These are phyloP conservation scores for Tolypocladium pustulatum DNA, from an alignment of 2,329 filamentous ascomycete species.

Conservation along the genomic window DNA sequence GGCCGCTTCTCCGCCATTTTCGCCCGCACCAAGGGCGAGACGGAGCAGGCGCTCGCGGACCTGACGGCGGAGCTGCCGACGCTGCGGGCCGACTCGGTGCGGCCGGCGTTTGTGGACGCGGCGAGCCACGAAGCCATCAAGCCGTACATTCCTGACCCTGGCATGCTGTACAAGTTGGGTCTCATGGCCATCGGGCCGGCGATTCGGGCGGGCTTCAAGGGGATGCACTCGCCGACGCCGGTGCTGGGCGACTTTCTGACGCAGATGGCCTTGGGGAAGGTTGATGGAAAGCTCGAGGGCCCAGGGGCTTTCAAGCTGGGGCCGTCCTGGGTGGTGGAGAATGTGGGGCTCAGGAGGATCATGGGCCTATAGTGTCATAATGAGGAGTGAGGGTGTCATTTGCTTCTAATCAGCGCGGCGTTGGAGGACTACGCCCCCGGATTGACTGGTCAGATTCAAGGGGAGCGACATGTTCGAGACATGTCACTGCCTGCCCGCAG, in stretches of 20 bases:
- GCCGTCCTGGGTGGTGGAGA: constrained; percentile 23
- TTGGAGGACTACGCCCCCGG: neutral
- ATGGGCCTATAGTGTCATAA: constrained; percentile 15
- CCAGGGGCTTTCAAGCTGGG: constrained; percentile 22
- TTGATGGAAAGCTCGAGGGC: constrained; percentile 14
- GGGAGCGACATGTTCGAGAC: no score
- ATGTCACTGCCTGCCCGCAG: no score
- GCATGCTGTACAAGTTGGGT: constrained; percentile 6
- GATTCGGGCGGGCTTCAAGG: constrained; percentile 10
- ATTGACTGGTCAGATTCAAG: no score
- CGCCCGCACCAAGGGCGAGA: constrained; percentile 55
- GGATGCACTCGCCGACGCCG: constrained; percentile 29
- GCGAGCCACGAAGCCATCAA: constrained; percentile 27
- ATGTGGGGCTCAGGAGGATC: constrained; percentile 22
- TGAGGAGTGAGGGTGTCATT: no score
- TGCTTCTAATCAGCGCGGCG: neutral
- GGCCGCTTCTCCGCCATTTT: constrained; percentile 46
- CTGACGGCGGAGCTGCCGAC: constrained; percentile 32
- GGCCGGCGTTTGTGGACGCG: constrained; percentile 50
- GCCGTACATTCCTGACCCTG: constrained; percentile 27
- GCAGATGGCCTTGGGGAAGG: constrained; percentile 32
- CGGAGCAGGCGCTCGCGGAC: constrained; percentile 48
- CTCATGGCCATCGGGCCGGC: constrained; percentile 13
- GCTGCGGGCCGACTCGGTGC: constrained; percentile 44
- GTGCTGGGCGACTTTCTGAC: constrained; percentile 32